Conservation (phyloP, 1,284 basidiomycete genomes). For the Trichosporon inkin region DNA sequence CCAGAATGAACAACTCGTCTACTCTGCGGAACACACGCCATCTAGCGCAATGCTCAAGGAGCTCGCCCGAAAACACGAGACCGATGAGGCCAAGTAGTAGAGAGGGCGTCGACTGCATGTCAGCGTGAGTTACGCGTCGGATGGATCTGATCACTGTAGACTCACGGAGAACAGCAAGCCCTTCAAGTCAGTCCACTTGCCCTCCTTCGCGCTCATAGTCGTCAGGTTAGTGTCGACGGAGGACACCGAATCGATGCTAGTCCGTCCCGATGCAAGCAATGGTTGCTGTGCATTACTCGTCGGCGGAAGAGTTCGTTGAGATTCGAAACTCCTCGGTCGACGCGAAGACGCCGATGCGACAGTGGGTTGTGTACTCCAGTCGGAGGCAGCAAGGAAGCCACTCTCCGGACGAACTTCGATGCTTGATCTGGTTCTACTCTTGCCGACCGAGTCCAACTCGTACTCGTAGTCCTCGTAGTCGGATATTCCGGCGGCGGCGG, state of each 20-base stretch:
- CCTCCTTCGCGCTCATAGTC: conserved; percentile 14
- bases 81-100: conserved; percentile 52
- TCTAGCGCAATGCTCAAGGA: conserved; percentile 77
- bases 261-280: not conserved
- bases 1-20: conserved; percentile 94
- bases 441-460: conserved; percentile 19
- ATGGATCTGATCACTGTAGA: not conserved
- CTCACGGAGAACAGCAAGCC: conserved; percentile 40
- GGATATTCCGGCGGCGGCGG: conserved; percentile 26
- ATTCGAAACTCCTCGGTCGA: not conserved
- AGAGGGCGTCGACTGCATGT: conserved; percentile 50
- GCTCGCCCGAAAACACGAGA: conserved; percentile 78
- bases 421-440: not conserved
- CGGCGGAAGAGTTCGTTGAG: not conserved
- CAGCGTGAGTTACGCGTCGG: not conserved
- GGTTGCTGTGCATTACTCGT: not conserved
- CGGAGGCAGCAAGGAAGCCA: not conserved
- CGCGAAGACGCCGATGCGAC: not conserved
- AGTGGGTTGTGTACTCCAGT: not conserved
- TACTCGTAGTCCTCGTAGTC: conserved; percentile 24
- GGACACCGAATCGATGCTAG: not conserved
- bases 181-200: conserved; percentile 32
- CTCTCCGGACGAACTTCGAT: not conserved
- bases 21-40: conserved; percentile 86
- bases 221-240: conserved; percentile 1